These are phyloP conservation scores for Cutaneotrichosporon sp. DNA, from an alignment of 1,284 basidiomycete species.

Conservation along the genomic window DNA sequence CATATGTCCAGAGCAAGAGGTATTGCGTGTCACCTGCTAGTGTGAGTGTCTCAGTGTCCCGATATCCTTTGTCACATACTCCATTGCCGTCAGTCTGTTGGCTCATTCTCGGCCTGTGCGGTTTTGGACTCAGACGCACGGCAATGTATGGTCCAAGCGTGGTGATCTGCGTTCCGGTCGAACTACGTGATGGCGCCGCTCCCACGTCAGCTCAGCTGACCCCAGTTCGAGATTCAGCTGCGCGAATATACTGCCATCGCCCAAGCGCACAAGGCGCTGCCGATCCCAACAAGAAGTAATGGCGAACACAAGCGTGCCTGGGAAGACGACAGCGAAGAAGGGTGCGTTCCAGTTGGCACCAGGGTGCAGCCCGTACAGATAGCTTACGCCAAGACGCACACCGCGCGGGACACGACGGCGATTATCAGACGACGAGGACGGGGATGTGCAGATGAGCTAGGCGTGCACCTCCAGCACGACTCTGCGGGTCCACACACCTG, in stretches of 20 bases:
- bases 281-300: background rate
- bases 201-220: background rate
- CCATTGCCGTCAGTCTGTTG: too few species aligned
- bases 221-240: conserved; percentile 75
- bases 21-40: conserved; percentile 87
- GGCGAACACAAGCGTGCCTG: conserved; percentile 18
- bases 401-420: background rate
- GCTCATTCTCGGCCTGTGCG: too few species aligned
- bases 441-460: conserved; percentile 1
- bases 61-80: background rate
- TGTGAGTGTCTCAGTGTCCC: too few species aligned
- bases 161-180: too few species aligned
- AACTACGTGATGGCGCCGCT: background rate
- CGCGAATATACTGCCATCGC: conserved; percentile 88
- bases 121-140: too few species aligned
- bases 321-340: conserved; percentile 10
- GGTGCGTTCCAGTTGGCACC: background rate
- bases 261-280: conserved; percentile 31
- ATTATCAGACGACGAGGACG: background rate
- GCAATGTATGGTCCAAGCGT: too few species aligned
- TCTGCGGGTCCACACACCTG: too few species aligned
- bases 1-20: conserved; percentile 77
- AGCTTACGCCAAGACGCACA: background rate
- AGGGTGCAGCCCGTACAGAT: too few species aligned
- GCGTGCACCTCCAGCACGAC: too few species aligned